These are phyloP conservation scores for Apiospora marii DNA, from an alignment of 2,329 filamentous ascomycete genomes.

Conservation along the genomic window DNA sequence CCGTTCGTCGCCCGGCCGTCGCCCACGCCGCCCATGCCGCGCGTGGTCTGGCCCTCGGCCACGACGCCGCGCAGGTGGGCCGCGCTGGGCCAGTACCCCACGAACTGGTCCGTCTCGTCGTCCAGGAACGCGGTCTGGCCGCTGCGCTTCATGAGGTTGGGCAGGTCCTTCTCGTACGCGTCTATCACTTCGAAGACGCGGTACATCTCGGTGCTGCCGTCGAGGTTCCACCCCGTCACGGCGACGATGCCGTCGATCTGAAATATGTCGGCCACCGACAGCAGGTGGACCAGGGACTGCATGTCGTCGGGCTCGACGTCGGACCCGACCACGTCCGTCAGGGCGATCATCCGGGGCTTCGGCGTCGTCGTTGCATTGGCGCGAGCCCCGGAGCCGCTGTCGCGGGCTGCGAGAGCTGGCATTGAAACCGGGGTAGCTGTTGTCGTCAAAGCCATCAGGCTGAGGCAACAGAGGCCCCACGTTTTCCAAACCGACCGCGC, in stretches of 20 bases:
- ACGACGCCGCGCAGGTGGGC: neutral
- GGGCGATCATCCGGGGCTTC: conserved; percentile 14
- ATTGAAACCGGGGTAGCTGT: neutral
- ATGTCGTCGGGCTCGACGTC: conserved; percentile 21
- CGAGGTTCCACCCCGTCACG: conserved; percentile 1
- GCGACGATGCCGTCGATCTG: conserved; percentile 22
- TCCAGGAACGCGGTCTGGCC: conserved; percentile 2
- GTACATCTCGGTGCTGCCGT: neutral
- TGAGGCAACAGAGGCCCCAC: neutral
- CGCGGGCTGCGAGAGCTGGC: neutral
- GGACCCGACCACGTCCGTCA: conserved; percentile 13
- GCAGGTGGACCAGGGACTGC: conserved; percentile 6
- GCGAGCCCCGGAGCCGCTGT: neutral
- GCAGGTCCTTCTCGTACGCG: neutral
- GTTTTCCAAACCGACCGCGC: neutral
- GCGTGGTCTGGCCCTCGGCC: neutral
- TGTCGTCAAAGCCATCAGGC: neutral
- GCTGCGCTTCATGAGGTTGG: conserved; percentile 22
- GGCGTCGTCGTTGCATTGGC: neutral
- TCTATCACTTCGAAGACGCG: conserved; percentile 10
- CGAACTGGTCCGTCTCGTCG: conserved; percentile 3
- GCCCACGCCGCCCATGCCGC: conserved; percentile 13
- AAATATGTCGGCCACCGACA: conserved; percentile 1
- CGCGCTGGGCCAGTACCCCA: conserved; percentile 16
- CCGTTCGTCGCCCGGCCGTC: conserved; percentile 14